phyloP scores from a whole-genome alignment of 208 protist species.

The Novymonas esmeraldas region DNA sequence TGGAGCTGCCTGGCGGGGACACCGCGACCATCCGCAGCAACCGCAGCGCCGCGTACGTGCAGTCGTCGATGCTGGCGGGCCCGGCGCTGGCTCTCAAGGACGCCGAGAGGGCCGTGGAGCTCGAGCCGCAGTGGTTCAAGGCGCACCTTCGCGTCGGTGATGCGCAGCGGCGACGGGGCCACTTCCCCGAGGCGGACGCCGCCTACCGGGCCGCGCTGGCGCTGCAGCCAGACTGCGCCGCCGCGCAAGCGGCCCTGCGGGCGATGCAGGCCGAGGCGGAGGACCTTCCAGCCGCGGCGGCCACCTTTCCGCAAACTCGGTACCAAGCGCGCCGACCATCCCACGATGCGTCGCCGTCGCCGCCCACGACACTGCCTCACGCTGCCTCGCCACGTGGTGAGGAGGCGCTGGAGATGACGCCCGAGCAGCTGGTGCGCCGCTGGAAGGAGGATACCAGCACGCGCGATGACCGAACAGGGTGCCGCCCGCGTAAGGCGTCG shows the following conservation, averaged over 20 bases:
- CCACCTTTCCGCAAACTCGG: not conserved
- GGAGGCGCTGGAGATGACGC: constrained; percentile 16
- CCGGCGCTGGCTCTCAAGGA: constrained; percentile 86
- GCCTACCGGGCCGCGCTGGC: constrained; percentile 68
- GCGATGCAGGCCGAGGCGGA: constrained; percentile 43
- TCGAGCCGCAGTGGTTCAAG: constrained; percentile 85
- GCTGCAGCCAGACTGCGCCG: constrained; percentile 51
- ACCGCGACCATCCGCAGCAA: constrained; percentile 88
- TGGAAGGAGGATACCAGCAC: constrained; percentile 56
- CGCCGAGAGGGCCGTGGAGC: constrained; percentile 71
- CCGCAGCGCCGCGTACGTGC: constrained; percentile 83
- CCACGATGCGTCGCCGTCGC: not conserved
- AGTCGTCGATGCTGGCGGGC: constrained; percentile 69
- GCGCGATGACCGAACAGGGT: constrained; percentile 46
- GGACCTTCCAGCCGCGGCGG: constrained; percentile 7
- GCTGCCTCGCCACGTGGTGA: constrained; percentile 9
- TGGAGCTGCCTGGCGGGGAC: constrained; percentile 39
- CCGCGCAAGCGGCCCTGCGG: constrained; percentile 42
- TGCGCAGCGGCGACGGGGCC: constrained; percentile 84
- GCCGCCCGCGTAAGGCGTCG: constrained; percentile 39
- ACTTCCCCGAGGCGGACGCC: constrained; percentile 84
- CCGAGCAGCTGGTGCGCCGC: constrained; percentile 31
- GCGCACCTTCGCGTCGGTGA: constrained; percentile 85
- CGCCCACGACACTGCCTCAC: too few relatives aligned
- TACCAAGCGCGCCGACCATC: not conserved